Evolutionary conservation across 441 rosid species (phyloP).

Genomic region (Pelargonium australe): DNA sequence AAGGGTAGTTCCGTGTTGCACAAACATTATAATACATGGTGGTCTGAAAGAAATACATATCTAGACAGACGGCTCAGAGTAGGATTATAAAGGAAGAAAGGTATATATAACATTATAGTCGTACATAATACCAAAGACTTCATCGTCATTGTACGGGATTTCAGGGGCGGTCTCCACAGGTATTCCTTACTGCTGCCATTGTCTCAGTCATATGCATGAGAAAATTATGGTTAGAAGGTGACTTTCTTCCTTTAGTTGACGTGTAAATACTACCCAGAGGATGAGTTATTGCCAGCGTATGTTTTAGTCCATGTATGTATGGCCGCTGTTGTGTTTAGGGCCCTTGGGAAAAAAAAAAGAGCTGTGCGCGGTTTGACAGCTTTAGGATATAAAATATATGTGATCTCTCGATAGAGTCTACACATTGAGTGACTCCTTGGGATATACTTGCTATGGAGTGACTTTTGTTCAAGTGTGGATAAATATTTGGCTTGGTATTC

Average conservation of each 20-base stretch:
- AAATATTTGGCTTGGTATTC: too few species aligned
- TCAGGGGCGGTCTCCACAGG: slow-evolving; percentile 15
- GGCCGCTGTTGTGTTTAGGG: slow-evolving; percentile 17
- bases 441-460: too few species aligned
- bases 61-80: slow-evolving; percentile 25
- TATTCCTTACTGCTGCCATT: slow-evolving; percentile 20
- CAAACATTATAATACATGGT: slow-evolving; percentile 34
- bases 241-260: slow-evolving; percentile 21
- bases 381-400: too few species aligned
- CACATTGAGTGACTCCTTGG: too few species aligned
- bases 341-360: too few species aligned
- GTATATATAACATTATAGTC: slow-evolving; percentile 8
- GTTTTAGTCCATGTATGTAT: slow-evolving; percentile 12
- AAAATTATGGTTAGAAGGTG: slow-evolving; percentile 25
- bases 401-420: too few species aligned
- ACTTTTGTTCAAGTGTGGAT: too few species aligned
- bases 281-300: slow-evolving; percentile 16
- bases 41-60: slow-evolving; percentile 27
- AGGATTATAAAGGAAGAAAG: slow-evolving; percentile 18
- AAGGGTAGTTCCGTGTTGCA: slow-evolving; percentile 28
- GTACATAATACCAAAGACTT: slow-evolving; percentile 25
- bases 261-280: slow-evolving; percentile 33
- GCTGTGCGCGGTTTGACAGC: too few species aligned
- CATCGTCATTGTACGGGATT: slow-evolving; percentile 8
- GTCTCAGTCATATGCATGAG: slow-evolving; percentile 18